phyloP scores from a whole-genome alignment of 352 stramenopile species.

The Pythium pyrilobum region DNA sequence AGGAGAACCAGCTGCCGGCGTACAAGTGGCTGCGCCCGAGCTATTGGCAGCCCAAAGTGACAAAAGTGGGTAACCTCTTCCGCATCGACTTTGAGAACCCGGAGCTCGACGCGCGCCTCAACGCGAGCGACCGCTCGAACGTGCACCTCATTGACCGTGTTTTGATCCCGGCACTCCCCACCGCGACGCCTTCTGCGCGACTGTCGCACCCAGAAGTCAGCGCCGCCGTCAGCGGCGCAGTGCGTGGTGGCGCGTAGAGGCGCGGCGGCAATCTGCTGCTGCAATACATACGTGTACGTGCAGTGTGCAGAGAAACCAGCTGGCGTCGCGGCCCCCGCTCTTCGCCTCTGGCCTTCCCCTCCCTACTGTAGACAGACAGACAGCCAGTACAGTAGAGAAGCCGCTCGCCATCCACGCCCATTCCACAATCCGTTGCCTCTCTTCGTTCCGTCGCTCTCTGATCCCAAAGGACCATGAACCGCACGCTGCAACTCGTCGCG shows the following conservation, averaged over 20 bases:
- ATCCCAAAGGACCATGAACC: conserved; percentile 12
- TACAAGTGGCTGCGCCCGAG: conserved; percentile 70
- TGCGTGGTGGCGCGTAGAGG: background rate
- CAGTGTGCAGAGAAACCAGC: no score
- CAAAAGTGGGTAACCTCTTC: conserved; percentile 79
- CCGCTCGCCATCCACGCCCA: background rate
- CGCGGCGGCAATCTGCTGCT: conserved; percentile 1
- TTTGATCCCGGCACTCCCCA: conserved; percentile 10
- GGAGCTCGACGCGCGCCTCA: conserved; percentile 66
- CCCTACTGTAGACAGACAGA: no score
- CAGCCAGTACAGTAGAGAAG: no score
- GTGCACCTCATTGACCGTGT: conserved; percentile 79
- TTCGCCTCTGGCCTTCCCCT: no score
- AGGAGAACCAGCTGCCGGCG: conserved; percentile 60
- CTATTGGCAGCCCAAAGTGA: conserved; percentile 81
- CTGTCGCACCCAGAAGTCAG: background rate
- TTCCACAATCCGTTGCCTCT: conserved; percentile 9
- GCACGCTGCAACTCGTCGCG: conserved; percentile 21
- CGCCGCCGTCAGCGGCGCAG: background rate
- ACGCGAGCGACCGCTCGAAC: conserved; percentile 71
- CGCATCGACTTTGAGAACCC: conserved; percentile 83
- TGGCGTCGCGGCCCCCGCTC: conserved; percentile 2
- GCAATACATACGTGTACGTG: no score
- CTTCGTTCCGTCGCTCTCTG: background rate
- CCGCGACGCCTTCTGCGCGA: background rate